A percentile compares a stretch with the other conserved stretches of the same genome.
These are phyloP conservation scores for Theobroma grandiflorum DNA, from an alignment of 441 rosid genomes.

Conservation along the genomic window DNA sequence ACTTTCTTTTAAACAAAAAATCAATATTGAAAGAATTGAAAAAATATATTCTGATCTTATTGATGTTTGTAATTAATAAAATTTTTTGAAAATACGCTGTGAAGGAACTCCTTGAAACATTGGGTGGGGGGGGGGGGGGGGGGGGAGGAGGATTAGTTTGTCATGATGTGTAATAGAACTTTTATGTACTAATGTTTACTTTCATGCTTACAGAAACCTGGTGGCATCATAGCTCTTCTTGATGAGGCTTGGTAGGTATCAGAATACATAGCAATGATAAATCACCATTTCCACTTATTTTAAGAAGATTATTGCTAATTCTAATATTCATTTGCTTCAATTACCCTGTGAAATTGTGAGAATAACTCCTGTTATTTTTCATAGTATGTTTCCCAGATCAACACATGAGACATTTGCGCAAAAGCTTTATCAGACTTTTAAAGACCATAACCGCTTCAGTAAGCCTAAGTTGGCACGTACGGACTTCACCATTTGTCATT, in stretches of 20 bases:
- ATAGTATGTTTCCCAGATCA: conserved; percentile 97
- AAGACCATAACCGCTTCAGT: conserved; percentile 87
- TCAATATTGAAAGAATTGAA: background rate
- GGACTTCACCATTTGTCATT: conserved; percentile 91
- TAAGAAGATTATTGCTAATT: background rate
- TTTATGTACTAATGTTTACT: conserved; percentile 36
- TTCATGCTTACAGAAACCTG: conserved; percentile 85
- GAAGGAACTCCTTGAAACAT: background rate
- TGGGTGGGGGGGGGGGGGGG: background rate
- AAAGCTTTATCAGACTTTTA: conserved; percentile 96
- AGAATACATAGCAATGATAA: conserved; percentile 5
- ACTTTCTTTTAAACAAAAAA: conserved; percentile 14
- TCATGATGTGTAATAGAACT: conserved; percentile 14
- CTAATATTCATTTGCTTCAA: background rate
- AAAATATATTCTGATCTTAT: background rate
- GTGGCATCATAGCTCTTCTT: conserved; percentile 96
- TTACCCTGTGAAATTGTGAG: conserved; percentile 20
- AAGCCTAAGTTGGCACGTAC: conserved; percentile 94
- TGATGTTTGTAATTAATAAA: conserved; percentile 1
- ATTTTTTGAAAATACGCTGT: background rate
- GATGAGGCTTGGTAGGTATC: conserved; percentile 96
- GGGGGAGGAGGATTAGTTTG: background rate
- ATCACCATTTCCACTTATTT: conserved; percentile 26
- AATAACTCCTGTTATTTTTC: conserved; percentile 36
- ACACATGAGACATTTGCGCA: conserved; percentile 93